phyloP scores from a whole-genome alignment of 768 basidiomycete species.

The Mycena alexandri region DNA sequence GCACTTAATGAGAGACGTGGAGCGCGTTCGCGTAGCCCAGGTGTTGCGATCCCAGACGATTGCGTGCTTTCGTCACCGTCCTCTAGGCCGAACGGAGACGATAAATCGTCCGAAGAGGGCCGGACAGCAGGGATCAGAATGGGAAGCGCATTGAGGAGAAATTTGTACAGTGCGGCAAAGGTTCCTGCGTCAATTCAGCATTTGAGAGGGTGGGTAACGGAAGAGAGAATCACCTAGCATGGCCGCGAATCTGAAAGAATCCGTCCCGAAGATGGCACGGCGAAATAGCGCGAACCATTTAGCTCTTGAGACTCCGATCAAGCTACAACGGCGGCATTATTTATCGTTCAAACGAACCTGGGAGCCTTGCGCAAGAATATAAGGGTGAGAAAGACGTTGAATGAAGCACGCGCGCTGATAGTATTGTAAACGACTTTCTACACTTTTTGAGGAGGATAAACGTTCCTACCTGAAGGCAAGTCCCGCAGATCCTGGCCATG shows the following conservation, averaged over 20 bases:
- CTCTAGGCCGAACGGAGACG: conserved; percentile 49
- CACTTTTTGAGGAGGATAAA: no score
- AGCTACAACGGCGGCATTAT: conserved; percentile 66
- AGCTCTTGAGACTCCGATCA: conserved; percentile 6
- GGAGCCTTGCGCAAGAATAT: conserved; percentile 77
- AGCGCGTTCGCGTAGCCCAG: conserved; percentile 40
- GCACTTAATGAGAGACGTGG: conserved; percentile 73
- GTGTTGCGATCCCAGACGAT: conserved; percentile 22
- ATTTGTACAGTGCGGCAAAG: conserved; percentile 84
- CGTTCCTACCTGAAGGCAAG: conserved; percentile 62
- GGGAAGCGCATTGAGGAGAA: conserved; percentile 82
- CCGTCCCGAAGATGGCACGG: conserved; percentile 86
- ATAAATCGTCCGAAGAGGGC: conserved; percentile 48
- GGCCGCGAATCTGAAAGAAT: conserved; percentile 86
- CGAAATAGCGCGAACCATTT: conserved; percentile 71
- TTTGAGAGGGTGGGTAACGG: conserved; percentile 51
- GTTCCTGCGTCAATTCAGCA: conserved; percentile 60
- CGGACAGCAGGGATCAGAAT: conserved; percentile 70
- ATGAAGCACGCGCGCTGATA: conserved; percentile 80
- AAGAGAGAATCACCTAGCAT: conserved; percentile 76
- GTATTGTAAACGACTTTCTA: no score
- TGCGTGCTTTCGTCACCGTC: conserved; percentile 55
- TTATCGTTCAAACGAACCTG: conserved; percentile 83
- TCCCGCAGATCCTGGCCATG: conserved; percentile 77
- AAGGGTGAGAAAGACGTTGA: conserved; percentile 86